Percentiles rank a stretch among this genome's conserved stretches.
These are phyloP conservation scores for Albizia julibrissin DNA, from an alignment of 306 rosid genomes.

Conservation along the genomic window DNA sequence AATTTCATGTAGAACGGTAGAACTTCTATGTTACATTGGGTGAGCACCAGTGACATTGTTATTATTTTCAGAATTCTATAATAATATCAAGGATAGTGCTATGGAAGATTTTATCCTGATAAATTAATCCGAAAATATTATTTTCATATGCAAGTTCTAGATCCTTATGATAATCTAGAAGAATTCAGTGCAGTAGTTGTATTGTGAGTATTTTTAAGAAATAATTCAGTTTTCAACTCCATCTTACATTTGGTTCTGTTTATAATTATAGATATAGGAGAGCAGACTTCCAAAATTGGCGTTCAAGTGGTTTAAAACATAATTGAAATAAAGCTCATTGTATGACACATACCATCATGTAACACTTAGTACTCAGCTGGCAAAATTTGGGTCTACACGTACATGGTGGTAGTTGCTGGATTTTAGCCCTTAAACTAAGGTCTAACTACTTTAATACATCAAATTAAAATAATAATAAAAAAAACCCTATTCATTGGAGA, in stretches of 20 bases:
- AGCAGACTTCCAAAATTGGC: not conserved
- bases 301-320: not conserved
- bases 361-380: conserved; percentile 3
- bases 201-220: not conserved
- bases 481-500: not conserved
- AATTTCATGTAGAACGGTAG: not conserved
- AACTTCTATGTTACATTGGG: conserved; percentile 22
- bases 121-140: not conserved
- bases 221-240: not conserved
- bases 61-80: conserved; percentile 20
- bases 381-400: not conserved
- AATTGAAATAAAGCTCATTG: not conserved
- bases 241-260: not conserved
- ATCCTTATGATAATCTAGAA: not conserved
- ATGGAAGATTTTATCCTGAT: not conserved
- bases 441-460: not conserved
- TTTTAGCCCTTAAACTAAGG: not conserved
- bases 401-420: not conserved
- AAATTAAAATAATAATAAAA: not conserved
- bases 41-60: not conserved
- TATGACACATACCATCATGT: not conserved
- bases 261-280: not conserved
- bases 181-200: not conserved
- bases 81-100: conserved; percentile 18
- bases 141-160: not conserved